Percentiles rank a stretch among this genome's conserved stretches.
Evolutionary conservation across 129 eudicot species (phyloP).

Genomic region (Glebionis coronaria): DNA sequence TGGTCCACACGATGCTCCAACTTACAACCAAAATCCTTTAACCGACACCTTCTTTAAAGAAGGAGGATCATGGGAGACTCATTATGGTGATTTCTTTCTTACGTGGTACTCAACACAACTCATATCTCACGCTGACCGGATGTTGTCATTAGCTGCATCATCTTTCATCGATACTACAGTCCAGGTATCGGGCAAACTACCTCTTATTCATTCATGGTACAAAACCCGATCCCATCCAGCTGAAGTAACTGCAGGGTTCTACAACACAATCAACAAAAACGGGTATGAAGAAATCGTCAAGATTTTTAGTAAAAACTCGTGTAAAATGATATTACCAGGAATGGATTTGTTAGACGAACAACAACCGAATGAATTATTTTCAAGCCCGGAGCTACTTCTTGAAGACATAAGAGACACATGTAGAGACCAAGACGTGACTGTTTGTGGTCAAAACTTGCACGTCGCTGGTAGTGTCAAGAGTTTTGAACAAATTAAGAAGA

Average conservation of each 20-base stretch:
- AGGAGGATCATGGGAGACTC: conserved; percentile 82
- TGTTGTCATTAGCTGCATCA: conserved; percentile 64
- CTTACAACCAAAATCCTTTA: conserved; percentile 49
- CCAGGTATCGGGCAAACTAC: conserved; percentile 56
- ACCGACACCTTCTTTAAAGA: conserved; percentile 52
- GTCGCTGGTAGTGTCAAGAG: conserved; percentile 31
- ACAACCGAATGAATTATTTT: conserved; percentile 39
- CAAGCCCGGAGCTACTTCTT: conserved; percentile 61
- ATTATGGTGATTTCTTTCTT: conserved; percentile 85
- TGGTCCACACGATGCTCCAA: conserved; percentile 89
- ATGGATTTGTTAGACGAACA: conserved; percentile 68
- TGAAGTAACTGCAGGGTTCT: conserved; percentile 73
- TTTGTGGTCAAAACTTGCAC: conserved; percentile 58
- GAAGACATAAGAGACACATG: conserved; percentile 47
- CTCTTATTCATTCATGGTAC: conserved; percentile 61
- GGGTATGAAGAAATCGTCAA: conserved; percentile 57
- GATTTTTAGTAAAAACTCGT: conserved; percentile 50
- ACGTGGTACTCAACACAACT: conserved; percentile 79
- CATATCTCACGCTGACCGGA: conserved; percentile 56
- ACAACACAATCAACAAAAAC: conserved; percentile 57
- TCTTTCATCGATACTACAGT: conserved; percentile 42
- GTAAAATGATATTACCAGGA: conserved; percentile 61
- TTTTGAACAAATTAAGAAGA: conserved; percentile 58
- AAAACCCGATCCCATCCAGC: conserved; percentile 73
- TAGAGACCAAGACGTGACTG: conserved; percentile 36